A percentile compares a stretch with the other conserved stretches of the same genome.
phyloP scores from a whole-genome alignment of 352 stramenopile genomes.

The Blastocystis sp. region DNA sequence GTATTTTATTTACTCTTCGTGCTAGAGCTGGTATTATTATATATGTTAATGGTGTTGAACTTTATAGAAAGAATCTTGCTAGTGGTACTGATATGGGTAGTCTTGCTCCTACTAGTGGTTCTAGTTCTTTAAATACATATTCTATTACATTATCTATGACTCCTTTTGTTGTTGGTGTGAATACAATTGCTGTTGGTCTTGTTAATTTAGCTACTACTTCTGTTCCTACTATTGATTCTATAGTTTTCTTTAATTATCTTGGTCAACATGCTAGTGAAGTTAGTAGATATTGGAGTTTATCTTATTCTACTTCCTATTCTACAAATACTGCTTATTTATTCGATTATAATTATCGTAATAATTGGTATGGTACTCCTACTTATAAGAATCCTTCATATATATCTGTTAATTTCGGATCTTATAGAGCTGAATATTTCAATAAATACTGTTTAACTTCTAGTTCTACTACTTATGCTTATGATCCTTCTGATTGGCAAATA shows the following conservation, averaged over 20 bases:
- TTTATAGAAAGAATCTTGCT: slow-evolving; percentile 6
- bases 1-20: too few relatives aligned
- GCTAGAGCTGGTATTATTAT: neutral
- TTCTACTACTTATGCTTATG: neutral
- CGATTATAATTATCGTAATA: neutral
- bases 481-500: slow-evolving; percentile 13
- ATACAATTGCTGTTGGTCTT: slow-evolving; percentile 6
- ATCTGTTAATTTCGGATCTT: neutral
- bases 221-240: slow-evolving; percentile 1
- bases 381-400: neutral
- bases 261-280: too few relatives aligned
- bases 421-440: slow-evolving; percentile 9
- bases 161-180: neutral
- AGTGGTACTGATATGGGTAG: neutral
- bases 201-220: neutral
- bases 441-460: neutral
- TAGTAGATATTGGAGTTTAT: neutral
- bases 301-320: neutral
- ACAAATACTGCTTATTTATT: neutral
- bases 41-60: slow-evolving; percentile 13
- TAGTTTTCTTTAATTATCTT: slow-evolving; percentile 1
- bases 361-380: neutral
- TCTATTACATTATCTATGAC: neutral
- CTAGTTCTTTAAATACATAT: neutral
- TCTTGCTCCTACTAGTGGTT: neutral